phyloP scores from a whole-genome alignment of 2,329 filamentous ascomycete genomes.

The Parascedosporium putredinis region DNA sequence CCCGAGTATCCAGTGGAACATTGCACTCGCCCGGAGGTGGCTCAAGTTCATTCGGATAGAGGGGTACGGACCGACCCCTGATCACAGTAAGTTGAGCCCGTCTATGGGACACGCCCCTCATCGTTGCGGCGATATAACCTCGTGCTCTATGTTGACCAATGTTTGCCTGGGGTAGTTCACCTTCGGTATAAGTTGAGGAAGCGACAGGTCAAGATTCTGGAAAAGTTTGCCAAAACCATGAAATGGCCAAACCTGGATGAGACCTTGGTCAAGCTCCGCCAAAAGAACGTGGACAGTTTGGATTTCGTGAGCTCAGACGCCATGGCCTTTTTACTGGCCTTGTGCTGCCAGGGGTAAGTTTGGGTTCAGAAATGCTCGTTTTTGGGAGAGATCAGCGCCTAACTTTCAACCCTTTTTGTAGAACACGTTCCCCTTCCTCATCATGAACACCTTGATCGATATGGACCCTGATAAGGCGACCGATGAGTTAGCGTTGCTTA shows the following conservation, averaged over 20 bases:
- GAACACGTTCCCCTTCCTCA: slow-evolving; percentile 58
- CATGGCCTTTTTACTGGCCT: slow-evolving; percentile 71
- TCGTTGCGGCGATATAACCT: neutral
- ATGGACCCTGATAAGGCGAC: slow-evolving; percentile 59
- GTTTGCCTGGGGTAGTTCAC: too few relatives aligned
- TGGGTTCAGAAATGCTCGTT: neutral
- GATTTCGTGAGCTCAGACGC: slow-evolving; percentile 57
- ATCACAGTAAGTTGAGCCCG: slow-evolving; percentile 30
- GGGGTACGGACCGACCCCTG: slow-evolving; percentile 41
- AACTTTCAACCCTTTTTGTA: slow-evolving; percentile 17
- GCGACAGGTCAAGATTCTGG: slow-evolving; percentile 57
- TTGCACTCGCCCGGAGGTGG: slow-evolving; percentile 66
- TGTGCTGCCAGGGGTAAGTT: slow-evolving; percentile 55
- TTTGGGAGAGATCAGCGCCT: neutral
- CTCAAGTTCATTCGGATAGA: slow-evolving; percentile 59
- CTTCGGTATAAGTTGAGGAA: slow-evolving; percentile 56
- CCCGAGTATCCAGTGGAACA: slow-evolving; percentile 60
- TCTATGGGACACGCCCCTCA: too few relatives aligned
- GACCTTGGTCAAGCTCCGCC: slow-evolving; percentile 51
- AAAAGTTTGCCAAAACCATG: slow-evolving; percentile 58
- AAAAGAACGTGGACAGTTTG: slow-evolving; percentile 47
- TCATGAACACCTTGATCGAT: slow-evolving; percentile 71
- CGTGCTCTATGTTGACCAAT: too few relatives aligned
- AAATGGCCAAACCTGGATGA: slow-evolving; percentile 67
- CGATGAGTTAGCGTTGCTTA: slow-evolving; percentile 55